Conservation (phyloP, 139 green algal genomes). For the Chlamydomonas urium region DNA sequence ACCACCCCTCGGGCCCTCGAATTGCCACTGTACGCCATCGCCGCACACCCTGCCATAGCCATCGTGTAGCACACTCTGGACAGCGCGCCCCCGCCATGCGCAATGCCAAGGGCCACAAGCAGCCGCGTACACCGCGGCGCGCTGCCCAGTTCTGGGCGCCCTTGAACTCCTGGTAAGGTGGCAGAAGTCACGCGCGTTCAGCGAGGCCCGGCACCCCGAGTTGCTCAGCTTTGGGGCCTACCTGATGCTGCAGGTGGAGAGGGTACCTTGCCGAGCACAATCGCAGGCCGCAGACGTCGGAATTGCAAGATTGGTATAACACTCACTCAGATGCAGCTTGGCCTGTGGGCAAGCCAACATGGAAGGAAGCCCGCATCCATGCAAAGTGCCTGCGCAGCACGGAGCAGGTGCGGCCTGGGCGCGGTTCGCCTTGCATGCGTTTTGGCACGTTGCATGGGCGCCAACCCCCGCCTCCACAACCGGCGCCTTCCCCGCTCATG, state of each 20-base stretch:
- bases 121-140: background rate
- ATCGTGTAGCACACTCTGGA: no score
- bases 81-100: no score
- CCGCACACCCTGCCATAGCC: no score
- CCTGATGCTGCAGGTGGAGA: conserved; percentile 1
- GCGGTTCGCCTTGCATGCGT: background rate
- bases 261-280: background rate
- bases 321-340: background rate
- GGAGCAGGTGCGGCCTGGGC: background rate
- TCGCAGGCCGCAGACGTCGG: background rate
- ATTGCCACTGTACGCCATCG: no score
- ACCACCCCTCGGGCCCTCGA: no score
- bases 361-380: conserved; percentile 10
- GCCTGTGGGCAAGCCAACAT: background rate
- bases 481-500: background rate
- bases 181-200: background rate
- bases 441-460: background rate
- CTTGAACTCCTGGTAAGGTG: background rate
- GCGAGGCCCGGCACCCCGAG: background rate
- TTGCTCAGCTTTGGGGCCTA: background rate
- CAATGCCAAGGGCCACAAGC: background rate
- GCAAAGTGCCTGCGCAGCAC: conserved; percentile 9
- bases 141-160: conserved; percentile 6
- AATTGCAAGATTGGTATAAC: conserved; percentile 2
- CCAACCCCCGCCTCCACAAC: background rate